These are phyloP conservation scores for Aegilops longissima DNA, from an alignment of 176 grass and related monocot genomes.

Conservation along the genomic window DNA sequence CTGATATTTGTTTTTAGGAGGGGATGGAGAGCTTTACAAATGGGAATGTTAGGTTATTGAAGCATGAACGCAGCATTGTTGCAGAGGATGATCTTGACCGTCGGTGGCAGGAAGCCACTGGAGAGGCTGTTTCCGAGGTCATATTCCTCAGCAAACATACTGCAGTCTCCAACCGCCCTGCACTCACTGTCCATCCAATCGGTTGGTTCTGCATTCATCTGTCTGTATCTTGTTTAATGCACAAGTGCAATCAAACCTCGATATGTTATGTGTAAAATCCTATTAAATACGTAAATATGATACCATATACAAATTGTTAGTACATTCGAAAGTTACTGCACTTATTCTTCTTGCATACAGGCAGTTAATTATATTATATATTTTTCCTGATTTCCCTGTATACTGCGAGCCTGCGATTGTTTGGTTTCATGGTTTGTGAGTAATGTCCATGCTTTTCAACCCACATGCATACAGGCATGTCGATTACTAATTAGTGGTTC, in stretches of 20 bases:
- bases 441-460: not conserved
- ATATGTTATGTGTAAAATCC: not conserved
- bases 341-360: not conserved
- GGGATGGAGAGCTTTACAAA: slow-evolving; percentile 74
- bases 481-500: not conserved
- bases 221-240: not conserved
- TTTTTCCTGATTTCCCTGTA: too few species aligned
- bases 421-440: not conserved
- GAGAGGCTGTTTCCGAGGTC: slow-evolving; percentile 59
- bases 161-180: slow-evolving; percentile 72
- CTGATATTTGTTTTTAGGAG: slow-evolving; percentile 37
- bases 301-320: not conserved
- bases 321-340: not conserved
- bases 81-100: slow-evolving; percentile 68
- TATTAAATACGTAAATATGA: not conserved
- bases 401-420: not conserved
- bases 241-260: slow-evolving; percentile 4
- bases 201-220: slow-evolving; percentile 36
- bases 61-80: slow-evolving; percentile 62
- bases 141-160: slow-evolving; percentile 84
- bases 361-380: not conserved
- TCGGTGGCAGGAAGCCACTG: slow-evolving; percentile 62
- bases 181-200: slow-evolving; percentile 90
- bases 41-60: slow-evolving; percentile 55
- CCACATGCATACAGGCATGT: not conserved